phyloP scores from a whole-genome alignment of 2,329 filamentous ascomycete genomes.

The Corniculantispora saksenae region DNA sequence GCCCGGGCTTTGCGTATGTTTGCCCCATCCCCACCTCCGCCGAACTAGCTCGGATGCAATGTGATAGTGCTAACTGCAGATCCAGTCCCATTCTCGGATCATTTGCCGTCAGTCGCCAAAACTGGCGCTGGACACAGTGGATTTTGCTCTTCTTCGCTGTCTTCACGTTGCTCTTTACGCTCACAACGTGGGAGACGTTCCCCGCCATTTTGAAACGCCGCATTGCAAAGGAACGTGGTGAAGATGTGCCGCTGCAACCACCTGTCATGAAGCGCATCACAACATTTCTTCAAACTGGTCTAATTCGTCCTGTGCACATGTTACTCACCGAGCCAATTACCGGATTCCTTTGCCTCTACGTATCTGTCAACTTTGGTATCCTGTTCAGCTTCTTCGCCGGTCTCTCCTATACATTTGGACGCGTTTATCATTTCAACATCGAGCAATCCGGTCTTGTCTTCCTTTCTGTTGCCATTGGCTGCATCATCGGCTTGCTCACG shows the following conservation, averaged over 20 bases:
- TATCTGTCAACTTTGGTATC: slow-evolving; percentile 52
- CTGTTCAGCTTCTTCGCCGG: slow-evolving; percentile 55
- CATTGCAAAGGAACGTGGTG: slow-evolving; percentile 37
- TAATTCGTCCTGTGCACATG: slow-evolving; percentile 57
- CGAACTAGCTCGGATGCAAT: neutral
- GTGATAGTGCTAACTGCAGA: slow-evolving; percentile 20
- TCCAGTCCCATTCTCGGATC: slow-evolving; percentile 49
- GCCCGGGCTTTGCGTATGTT: slow-evolving; percentile 52
- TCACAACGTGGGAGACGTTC: slow-evolving; percentile 57
- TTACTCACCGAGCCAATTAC: slow-evolving; percentile 65
- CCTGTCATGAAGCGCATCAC: slow-evolving; percentile 30
- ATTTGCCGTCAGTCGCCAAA: slow-evolving; percentile 45
- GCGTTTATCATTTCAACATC: slow-evolving; percentile 45
- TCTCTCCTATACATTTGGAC: slow-evolving; percentile 49
- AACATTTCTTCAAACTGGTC: slow-evolving; percentile 42
- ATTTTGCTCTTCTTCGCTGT: slow-evolving; percentile 48
- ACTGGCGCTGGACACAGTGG: slow-evolving; percentile 58
- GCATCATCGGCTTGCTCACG: slow-evolving; percentile 43
- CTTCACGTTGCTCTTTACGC: slow-evolving; percentile 36
- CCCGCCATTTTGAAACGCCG: slow-evolving; percentile 50
- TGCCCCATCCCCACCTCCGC: neutral
- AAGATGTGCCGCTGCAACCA: slow-evolving; percentile 27
- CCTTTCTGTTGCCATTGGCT: slow-evolving; percentile 47
- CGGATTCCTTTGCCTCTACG: slow-evolving; percentile 53
- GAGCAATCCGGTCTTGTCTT: slow-evolving; percentile 48